Evolutionary conservation across 257 asterid genomes (phyloP).

Genomic region (Thymus quinquecostatus): DNA sequence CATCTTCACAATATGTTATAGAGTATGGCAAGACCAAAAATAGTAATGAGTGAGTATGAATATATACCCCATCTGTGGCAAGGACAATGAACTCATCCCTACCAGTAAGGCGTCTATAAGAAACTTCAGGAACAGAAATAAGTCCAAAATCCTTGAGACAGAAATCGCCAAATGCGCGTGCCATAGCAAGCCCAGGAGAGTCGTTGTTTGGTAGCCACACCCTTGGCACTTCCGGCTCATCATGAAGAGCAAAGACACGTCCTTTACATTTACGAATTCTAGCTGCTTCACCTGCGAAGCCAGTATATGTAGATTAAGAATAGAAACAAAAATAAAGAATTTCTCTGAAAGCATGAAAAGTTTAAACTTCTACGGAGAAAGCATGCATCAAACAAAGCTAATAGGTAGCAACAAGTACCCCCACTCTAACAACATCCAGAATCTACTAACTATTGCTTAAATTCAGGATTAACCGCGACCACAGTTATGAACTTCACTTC

Average conservation of each 20-base stretch:
- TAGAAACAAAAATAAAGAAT: background rate
- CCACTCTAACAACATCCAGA: background rate
- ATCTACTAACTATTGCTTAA: background rate
- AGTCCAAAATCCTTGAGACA: conserved; percentile 89
- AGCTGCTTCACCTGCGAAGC: conserved; percentile 74
- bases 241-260: conserved; percentile 81
- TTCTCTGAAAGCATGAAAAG: background rate
- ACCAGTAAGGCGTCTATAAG: conserved; percentile 65
- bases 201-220: conserved; percentile 84
- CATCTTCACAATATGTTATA: background rate
- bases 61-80: conserved; percentile 84
- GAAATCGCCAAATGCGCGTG: conserved; percentile 94
- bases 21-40: background rate
- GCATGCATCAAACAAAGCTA: background rate
- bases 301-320: conserved; percentile 3
- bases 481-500: background rate
- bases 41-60: background rate
- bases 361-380: background rate
- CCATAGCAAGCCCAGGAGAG: conserved; percentile 97
- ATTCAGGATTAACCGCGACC: background rate
- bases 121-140: conserved; percentile 81
- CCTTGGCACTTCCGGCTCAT: conserved; percentile 84
- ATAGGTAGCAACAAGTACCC: background rate
- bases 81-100: conserved; percentile 77
- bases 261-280: conserved; percentile 83